Evolutionary conservation across 495 filamentous ascomycete genomes (phyloP), one percentile per base, ranked within the genome.

Genomic region (Penicillium soppii): DNA sequence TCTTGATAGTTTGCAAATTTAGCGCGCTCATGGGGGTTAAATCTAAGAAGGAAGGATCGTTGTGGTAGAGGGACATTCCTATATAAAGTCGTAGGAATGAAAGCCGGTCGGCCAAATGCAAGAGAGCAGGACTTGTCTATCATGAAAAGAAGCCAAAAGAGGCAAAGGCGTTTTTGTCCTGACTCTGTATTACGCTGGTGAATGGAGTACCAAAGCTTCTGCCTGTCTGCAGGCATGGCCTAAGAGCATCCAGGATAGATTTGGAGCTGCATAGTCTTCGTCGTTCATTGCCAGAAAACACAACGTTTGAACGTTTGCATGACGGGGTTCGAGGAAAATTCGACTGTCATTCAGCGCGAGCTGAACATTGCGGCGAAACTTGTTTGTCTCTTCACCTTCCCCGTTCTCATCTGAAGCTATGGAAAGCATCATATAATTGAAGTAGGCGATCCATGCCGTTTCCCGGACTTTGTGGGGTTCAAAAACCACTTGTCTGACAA

Each of bases 141-240:
- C 0, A 43, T n/a, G 21, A 54, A 67, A 8, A 67, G 48, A n/a
- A 51, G 23, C 63, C 63, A 67, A 47, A 67, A 67, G 5, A 67
- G 37, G 53, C 33, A 53, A 3, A 65, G 52, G 22, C 53, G 46
- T 9, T 58, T 58, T 16, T 59, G 49, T 4, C 46, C 35, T 13
- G 43, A 32, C 7, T 51, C 42, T 4, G 39, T 8, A 10, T 38
- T 25, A 22, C 42, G 27, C n/a, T 23, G 45, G 49, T 44, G 22
- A 42, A 44, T 64, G 61, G 7, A 67, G 25, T 4, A 47, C 52
- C 1, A 67, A 30, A 10, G 63, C 55, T 43, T 67, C 54, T 3
- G 63, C 58, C 45, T 62, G 58, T 2, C 53, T 61, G 41, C 63
- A 67, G 9, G 61, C 61, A 39, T 62, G 55, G 16, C 56, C 50